These are phyloP conservation scores for Trichoderma endophyticum DNA, from an alignment of 2,329 filamentous ascomycete species.

Conservation along the genomic window DNA sequence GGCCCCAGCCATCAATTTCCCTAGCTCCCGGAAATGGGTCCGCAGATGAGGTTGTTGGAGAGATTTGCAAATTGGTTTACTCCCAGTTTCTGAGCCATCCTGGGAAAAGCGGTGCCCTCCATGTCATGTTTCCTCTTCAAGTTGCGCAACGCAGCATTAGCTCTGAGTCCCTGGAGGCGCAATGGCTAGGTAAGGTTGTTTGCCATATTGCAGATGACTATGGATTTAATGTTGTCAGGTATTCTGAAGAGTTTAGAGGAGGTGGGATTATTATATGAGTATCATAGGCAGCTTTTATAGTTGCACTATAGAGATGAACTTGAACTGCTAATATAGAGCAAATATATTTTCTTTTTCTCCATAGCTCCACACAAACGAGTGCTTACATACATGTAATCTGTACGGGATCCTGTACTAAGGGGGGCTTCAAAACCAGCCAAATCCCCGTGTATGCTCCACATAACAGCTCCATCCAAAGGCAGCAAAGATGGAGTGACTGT, in stretches of 20 bases:
- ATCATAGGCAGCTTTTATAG: neutral
- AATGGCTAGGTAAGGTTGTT: neutral
- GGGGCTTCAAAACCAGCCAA: too few relatives aligned
- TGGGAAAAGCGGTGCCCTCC: neutral
- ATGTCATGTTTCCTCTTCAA: neutral
- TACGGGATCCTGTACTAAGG: too few relatives aligned
- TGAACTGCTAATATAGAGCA: too few relatives aligned
- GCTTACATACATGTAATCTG: too few relatives aligned
- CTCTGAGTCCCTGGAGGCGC: neutral
- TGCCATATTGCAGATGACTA: neutral
- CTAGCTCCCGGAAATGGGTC: neutral
- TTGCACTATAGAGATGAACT: neutral
- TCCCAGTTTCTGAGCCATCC: slow-evolving; percentile 1
- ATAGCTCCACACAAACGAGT: too few relatives aligned
- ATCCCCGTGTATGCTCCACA: too few relatives aligned
- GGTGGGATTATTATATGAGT: neutral
- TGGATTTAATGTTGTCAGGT: neutral
- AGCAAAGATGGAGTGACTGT: too few relatives aligned
- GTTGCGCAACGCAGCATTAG: neutral
- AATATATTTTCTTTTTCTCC: too few relatives aligned
- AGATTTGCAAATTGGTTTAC: slow-evolving; percentile 7
- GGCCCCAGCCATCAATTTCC: neutral
- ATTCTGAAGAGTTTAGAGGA: neutral
- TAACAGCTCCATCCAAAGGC: too few relatives aligned
- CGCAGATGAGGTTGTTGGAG: neutral